Base-by-base conservation (phyloP, 768 basidiomycete genomes). In the Podaxis sp. region DNA sequence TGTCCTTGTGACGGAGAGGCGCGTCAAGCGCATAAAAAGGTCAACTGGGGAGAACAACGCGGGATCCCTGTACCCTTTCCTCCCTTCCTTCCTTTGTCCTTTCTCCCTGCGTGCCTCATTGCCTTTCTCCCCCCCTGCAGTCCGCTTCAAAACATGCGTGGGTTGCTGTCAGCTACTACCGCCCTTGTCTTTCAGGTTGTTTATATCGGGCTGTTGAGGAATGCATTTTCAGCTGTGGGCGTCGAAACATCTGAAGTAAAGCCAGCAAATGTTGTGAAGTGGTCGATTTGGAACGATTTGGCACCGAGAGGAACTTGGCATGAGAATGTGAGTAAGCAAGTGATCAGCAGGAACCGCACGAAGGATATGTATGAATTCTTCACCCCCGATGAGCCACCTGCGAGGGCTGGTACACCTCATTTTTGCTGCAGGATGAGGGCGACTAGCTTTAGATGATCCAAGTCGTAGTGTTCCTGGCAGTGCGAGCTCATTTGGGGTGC, bases 401-500 rank as follows among this genome's bases (percentile, higher is more conserved):
- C 47, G 13, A 4, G 18, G 18, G 57, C 50, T 11, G 11, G 37
- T 58, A 13, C 3, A 11, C 25, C 27, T 7, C 35, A 9, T 9
- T 28, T 18, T 42, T 7, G 2, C 28, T 14, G 54, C 18, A n/a
- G 14, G 21, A 16, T 7, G 27, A 7, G 23, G 25, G 14, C 13
- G 28, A n/a, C 23, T 40, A 36, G 44, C 21, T 38, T 16, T 18
- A 21, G 14, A 7, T 9, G 1, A 6, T 18, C 2, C 7, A n/a
- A 18, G 9, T 2, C 27, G 16, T 21, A 58, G 57, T 58, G 57
- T 16, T 1, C 10, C 5, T 21, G 50, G 11, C 14, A 57, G 14
- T 57, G 57, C 18, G 57, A 57, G 21, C 18, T 58, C 28, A 58
- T 58, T 58, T 58, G 57, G 57, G 57, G 57, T 25, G 57, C 48